Conservation (phyloP, 2,329 filamentous ascomycete genomes). For the Anthostomella pinea region DNA sequence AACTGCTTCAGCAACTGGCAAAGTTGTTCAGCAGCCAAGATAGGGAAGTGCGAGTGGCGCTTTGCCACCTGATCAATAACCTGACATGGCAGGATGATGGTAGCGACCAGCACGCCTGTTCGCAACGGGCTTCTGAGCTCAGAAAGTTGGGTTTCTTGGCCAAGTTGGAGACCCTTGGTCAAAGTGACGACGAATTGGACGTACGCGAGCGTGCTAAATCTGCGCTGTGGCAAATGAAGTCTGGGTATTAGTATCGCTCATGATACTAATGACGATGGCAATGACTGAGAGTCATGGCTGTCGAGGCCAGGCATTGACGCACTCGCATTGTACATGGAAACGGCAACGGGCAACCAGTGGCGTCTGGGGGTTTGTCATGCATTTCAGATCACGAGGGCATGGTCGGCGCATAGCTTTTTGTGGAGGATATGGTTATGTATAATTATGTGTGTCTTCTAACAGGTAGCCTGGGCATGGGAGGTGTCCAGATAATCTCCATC, state of each 20-base stretch:
- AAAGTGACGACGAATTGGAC: constrained; percentile 73
- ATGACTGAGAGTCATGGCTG: neutral
- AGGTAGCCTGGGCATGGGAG: no score
- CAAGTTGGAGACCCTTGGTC: constrained; percentile 58
- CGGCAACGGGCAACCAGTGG: no score
- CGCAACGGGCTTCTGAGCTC: constrained; percentile 66
- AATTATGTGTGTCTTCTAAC: no score
- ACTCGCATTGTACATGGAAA: no score
- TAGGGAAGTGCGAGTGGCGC: constrained; percentile 69
- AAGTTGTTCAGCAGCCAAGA: constrained; percentile 72
- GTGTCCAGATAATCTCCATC: no score
- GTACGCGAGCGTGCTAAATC: constrained; percentile 81
- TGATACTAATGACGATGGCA: neutral
- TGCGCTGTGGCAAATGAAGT: constrained; percentile 69
- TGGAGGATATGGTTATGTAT: no score
- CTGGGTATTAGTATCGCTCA: constrained; percentile 29
- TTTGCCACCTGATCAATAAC: constrained; percentile 84
- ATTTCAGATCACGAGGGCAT: no score
- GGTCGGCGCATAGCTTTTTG: no score
- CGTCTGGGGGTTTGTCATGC: no score
- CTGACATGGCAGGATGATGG: constrained; percentile 79
- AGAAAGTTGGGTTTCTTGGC: constrained; percentile 68
- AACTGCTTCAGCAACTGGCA: constrained; percentile 69
- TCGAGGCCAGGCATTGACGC: neutral
- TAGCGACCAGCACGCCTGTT: constrained; percentile 61